These are phyloP conservation scores for Podospora tetraspora DNA, from an alignment of 495 filamentous ascomycete species.

Conservation along the genomic window DNA sequence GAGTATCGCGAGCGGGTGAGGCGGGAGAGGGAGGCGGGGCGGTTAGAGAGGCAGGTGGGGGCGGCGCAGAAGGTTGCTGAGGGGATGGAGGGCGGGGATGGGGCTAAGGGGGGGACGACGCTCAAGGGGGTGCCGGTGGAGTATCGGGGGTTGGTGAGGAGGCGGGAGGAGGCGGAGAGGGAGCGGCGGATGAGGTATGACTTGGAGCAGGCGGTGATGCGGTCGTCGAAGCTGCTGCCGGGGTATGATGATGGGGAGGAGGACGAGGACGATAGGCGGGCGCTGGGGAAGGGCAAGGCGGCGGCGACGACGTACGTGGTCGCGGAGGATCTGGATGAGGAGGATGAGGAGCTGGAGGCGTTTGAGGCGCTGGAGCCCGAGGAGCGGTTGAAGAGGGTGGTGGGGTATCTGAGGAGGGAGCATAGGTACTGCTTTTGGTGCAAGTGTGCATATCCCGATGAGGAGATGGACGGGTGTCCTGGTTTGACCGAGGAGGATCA, in stretches of 20 bases:
- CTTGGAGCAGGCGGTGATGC: slow-evolving; percentile 47
- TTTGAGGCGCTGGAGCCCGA: slow-evolving; percentile 64
- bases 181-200: slow-evolving; percentile 62
- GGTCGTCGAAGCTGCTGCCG: slow-evolving; percentile 39
- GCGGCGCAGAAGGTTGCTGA: slow-evolving; percentile 82
- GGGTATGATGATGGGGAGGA: slow-evolving; percentile 49
- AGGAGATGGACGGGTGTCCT: slow-evolving; percentile 80
- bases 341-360: slow-evolving; percentile 78
- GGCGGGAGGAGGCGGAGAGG: slow-evolving; percentile 64
- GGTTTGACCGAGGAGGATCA: slow-evolving; percentile 89
- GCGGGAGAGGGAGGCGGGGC: slow-evolving; percentile 63
- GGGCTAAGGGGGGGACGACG: slow-evolving; percentile 18
- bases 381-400: slow-evolving; percentile 60
- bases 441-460: slow-evolving; percentile 69
- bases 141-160: slow-evolving; percentile 67
- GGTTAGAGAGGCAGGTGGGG: slow-evolving; percentile 59
- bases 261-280: slow-evolving; percentile 47
- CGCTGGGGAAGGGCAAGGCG: slow-evolving; percentile 38
- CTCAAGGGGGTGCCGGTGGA: slow-evolving; percentile 60
- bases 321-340: slow-evolving; percentile 72
- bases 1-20: slow-evolving; percentile 72
- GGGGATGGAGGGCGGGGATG: slow-evolving; percentile 45
- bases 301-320: slow-evolving; percentile 36
- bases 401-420: slow-evolving; percentile 61
- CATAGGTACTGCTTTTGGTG: slow-evolving; percentile 96